Conservation (phyloP, 2,329 filamentous ascomycete species). For the Exophiala lecanii-corni region DNA sequence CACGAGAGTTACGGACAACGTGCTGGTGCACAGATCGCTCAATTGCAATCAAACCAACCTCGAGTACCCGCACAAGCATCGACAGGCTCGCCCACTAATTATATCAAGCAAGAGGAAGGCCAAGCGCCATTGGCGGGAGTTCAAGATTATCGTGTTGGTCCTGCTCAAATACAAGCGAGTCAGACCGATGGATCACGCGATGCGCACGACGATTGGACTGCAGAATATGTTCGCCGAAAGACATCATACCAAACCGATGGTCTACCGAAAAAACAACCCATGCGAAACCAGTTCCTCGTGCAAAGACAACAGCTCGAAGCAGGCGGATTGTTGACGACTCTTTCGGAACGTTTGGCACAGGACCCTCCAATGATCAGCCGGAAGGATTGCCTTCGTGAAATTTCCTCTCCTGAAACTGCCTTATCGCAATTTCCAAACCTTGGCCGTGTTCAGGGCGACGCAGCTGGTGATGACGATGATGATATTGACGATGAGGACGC, state of each 20-base stretch:
- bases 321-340: slow-evolving; percentile 42
- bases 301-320: slow-evolving; percentile 41
- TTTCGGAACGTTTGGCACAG: slow-evolving; percentile 33
- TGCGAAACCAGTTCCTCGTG: slow-evolving; percentile 40
- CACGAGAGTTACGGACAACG: slow-evolving; percentile 27
- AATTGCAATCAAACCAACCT: slow-evolving; percentile 29
- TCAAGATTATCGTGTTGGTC: slow-evolving; percentile 22
- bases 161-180: slow-evolving; percentile 40
- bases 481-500: slow-evolving; percentile 80
- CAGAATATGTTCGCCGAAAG: slow-evolving; percentile 41
- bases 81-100: slow-evolving; percentile 39
- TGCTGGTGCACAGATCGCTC: slow-evolving; percentile 27
- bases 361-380: background rate
- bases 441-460: slow-evolving; percentile 51
- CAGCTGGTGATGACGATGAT: slow-evolving; percentile 45
- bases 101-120: slow-evolving; percentile 26
- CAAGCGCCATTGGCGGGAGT: slow-evolving; percentile 8
- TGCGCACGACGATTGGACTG: slow-evolving; percentile 51
- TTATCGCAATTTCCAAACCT: slow-evolving; percentile 19
- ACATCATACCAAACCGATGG: slow-evolving; percentile 35
- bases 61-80: slow-evolving; percentile 34
- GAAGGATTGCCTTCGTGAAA: background rate
- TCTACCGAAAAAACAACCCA: slow-evolving; percentile 35
- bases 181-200: slow-evolving; percentile 74
- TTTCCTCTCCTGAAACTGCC: background rate